Percentiles rank a stretch among this genome's conserved stretches.
phyloP scores from a whole-genome alignment of 805 yeast species.

The Tetrapisispora arboricola region DNA sequence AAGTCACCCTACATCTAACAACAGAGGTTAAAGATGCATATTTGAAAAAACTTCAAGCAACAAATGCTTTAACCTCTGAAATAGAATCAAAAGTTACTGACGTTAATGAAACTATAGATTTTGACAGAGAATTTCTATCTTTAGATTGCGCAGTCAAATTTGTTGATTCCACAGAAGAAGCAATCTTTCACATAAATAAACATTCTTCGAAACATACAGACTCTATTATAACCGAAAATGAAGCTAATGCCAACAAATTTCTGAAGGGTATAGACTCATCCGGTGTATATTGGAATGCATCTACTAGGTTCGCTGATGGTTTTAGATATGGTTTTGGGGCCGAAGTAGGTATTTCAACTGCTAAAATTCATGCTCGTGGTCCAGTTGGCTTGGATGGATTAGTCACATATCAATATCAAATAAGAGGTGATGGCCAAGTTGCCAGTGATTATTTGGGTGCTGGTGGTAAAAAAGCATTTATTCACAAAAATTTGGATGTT shows the following conservation, averaged over 20 bases:
- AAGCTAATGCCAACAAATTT: constrained; percentile 62
- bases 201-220: constrained; percentile 98
- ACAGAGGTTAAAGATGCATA: constrained; percentile 34
- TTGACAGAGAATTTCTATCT: constrained; percentile 74
- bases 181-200: constrained; percentile 74
- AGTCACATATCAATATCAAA: constrained; percentile 88
- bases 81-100: constrained; percentile 30
- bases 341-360: constrained; percentile 95
- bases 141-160: constrained; percentile 69
- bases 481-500: constrained; percentile 53
- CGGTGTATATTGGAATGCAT: constrained; percentile 96
- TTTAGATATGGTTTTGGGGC: constrained; percentile 98
- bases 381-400: constrained; percentile 97
- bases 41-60: constrained; percentile 14
- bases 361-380: constrained; percentile 95
- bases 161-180: constrained; percentile 50
- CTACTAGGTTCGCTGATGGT: constrained; percentile 97
- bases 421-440: constrained; percentile 87
- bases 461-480: constrained; percentile 73
- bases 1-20: constrained; percentile 61
- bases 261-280: constrained; percentile 84
- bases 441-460: constrained; percentile 89
- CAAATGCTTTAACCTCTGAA: constrained; percentile 9
- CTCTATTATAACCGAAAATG: constrained; percentile 71
- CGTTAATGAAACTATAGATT: constrained; percentile 45